Base-by-base conservation (phyloP, 495 filamentous ascomycete species). In the Pseudevernia furfuracea region DNA sequence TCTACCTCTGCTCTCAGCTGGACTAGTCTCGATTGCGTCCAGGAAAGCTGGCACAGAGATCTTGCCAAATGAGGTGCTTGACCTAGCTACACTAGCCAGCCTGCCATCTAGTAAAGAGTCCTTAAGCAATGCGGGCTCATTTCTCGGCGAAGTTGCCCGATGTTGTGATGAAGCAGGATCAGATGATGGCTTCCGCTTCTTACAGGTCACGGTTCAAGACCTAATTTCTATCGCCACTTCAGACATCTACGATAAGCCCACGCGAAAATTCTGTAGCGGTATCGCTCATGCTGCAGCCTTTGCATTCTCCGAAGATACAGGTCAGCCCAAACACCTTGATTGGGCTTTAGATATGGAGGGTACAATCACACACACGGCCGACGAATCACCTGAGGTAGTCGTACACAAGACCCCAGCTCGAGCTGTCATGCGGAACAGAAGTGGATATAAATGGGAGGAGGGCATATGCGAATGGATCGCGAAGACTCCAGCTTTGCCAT, bases 381-480 rank as follows among this genome's bases (percentile, higher is more conserved):
- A 71, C 74, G 58, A 52, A 55, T 9, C 66, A 25, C 23, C 64
- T 34, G 32, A 57, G 60, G 19, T 64, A 21, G 66, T 17, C 60
- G 68, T 67, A 39, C 39, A 25, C 41, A 73, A 65, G 60, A 71
- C 66, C 30, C 61, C n/a, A 60, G 38, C 61, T 65, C 38, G 59
- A 58, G 28, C 64, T 28, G 32, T 49, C 39, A 66, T 36, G 23
- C 62, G 64, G 14, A 61, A 25, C 4, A 69, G 52, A 23, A 74
- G 71, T n/a, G 68, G 76, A 17, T 84, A 76, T 61, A 77, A 78
- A 53, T 84, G 81, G 81, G 81, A 84, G 67, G 80, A 82, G 61
- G 78, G 78, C 49, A 82, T 83, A 68, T 78, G 76, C 41, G 81
- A 83, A 63, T 83, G 81, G 81, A 76, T 83, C 55, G 76, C 74